These are phyloP conservation scores for Candida frijolesensis DNA, from an alignment of 1,139 yeast genomes.

Conservation along the genomic window DNA sequence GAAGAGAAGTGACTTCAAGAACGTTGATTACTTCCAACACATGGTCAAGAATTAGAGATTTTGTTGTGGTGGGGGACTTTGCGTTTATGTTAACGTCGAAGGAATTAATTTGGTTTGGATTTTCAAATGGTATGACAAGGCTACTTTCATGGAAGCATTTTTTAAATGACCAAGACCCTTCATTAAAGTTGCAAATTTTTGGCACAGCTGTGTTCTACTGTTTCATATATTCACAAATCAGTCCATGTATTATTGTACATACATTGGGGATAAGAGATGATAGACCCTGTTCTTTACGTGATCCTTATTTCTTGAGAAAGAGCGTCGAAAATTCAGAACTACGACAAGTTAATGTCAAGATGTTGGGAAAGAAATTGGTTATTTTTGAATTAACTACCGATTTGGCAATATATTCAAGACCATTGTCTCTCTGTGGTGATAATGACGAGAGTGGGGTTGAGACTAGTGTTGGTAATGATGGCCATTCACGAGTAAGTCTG, in stretches of 20 bases:
- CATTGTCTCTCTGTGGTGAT: background rate
- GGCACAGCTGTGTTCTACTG: constrained; percentile 30
- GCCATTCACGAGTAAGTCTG: background rate
- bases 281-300: constrained; percentile 31
- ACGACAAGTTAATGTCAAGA: constrained; percentile 12
- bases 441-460: background rate
- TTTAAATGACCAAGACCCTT: constrained; percentile 55
- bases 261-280: constrained; percentile 44
- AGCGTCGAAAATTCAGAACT: constrained; percentile 8
- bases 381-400: constrained; percentile 10
- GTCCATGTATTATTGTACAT: constrained; percentile 43
- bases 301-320: constrained; percentile 25
- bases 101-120: constrained; percentile 55
- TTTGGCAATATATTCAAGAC: constrained; percentile 8
- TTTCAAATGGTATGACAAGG: constrained; percentile 31
- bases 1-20: constrained; percentile 22
- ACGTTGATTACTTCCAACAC: constrained; percentile 51
- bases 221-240: constrained; percentile 41
- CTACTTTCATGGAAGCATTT: constrained; percentile 72
- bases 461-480: background rate
- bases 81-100: constrained; percentile 59
- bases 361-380: background rate
- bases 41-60: constrained; percentile 60
- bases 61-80: constrained; percentile 24
- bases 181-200: constrained; percentile 42